A percentile compares a stretch with the other conserved stretches of the same genome.
Evolutionary conservation across 768 basidiomycete species (phyloP).

Genomic region (Dentipellis sp.): DNA sequence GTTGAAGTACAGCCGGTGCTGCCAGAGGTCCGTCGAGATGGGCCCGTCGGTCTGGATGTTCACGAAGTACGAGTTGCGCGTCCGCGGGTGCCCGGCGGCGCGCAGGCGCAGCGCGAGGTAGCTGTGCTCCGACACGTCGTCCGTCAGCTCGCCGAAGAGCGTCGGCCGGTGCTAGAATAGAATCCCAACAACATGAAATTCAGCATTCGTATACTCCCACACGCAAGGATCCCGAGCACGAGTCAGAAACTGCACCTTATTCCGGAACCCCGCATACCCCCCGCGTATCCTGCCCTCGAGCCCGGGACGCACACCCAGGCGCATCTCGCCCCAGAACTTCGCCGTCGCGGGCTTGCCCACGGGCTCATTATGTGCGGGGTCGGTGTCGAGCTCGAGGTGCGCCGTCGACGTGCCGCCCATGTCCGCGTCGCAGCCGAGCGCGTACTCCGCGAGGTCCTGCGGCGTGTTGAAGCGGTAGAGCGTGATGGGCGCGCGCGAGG

Average conservation of each 20-base stretch:
- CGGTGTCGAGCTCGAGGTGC: slow-evolving; percentile 60
- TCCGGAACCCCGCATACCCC: slow-evolving; percentile 89
- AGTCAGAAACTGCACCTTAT: slow-evolving; percentile 61
- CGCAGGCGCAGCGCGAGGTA: slow-evolving; percentile 78
- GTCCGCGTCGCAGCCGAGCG: slow-evolving; percentile 80
- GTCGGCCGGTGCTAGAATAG: slow-evolving; percentile 55
- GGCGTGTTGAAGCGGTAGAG: slow-evolving; percentile 57
- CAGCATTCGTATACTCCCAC: too few species aligned
- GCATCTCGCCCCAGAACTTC: slow-evolving; percentile 77
- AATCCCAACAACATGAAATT: not conserved
- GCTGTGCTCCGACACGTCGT: slow-evolving; percentile 75
- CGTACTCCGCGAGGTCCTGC: slow-evolving; percentile 53
- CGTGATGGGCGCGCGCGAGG: slow-evolving; percentile 49
- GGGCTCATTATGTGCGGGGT: slow-evolving; percentile 33
- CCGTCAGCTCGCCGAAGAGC: slow-evolving; percentile 76
- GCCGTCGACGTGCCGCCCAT: slow-evolving; percentile 79
- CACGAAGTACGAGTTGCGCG: slow-evolving; percentile 81
- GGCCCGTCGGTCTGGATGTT: slow-evolving; percentile 88
- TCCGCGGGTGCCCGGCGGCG: slow-evolving; percentile 65
- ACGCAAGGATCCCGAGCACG: too few species aligned
- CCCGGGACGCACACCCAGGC: slow-evolving; percentile 56
- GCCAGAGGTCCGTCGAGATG: slow-evolving; percentile 83
- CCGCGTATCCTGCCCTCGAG: slow-evolving; percentile 61
- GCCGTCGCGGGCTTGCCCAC: slow-evolving; percentile 40
- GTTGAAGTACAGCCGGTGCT: slow-evolving; percentile 81